Conservation (phyloP, 176 grass and related monocot genomes). For the Echinochloa phyllopogon region DNA sequence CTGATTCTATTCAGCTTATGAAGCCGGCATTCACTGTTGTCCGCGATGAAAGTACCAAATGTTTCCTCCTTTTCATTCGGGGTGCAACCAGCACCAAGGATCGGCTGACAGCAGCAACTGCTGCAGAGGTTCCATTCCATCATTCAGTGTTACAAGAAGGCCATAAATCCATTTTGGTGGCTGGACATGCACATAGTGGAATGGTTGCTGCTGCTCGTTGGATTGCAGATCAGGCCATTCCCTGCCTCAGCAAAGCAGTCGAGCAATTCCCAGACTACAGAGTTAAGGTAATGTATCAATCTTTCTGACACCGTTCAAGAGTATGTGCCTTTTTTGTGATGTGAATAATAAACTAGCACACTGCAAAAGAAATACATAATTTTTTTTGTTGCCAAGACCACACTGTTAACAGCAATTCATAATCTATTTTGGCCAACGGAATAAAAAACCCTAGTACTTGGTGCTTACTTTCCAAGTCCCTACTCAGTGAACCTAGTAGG, state of each 20-base stretch:
- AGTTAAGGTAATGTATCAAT: constrained; percentile 60
- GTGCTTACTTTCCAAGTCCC: not conserved
- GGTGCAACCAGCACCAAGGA: constrained; percentile 73
- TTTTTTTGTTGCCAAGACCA: no score
- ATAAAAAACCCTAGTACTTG: not conserved
- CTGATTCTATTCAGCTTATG: constrained; percentile 62
- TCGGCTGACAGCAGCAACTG: constrained; percentile 64
- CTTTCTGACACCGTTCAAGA: not conserved
- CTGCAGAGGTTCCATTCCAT: constrained; percentile 73
- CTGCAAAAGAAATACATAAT: not conserved
- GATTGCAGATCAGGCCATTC: constrained; percentile 71
- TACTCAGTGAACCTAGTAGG: constrained; percentile 8
- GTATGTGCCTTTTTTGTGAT: not conserved
- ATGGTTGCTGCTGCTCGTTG: constrained; percentile 85
- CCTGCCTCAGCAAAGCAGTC: constrained; percentile 59
- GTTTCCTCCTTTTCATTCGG: constrained; percentile 73
- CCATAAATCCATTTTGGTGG: constrained; percentile 44
- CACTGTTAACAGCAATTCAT: not conserved
- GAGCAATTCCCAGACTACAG: constrained; percentile 59
- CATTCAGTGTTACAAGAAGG: constrained; percentile 62
- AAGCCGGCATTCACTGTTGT: constrained; percentile 80
- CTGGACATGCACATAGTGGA: constrained; percentile 76
- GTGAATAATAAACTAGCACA: not conserved
- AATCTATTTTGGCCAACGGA: not conserved
- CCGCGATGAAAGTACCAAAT: constrained; percentile 56